Evolutionary conservation across 306 rosid species (phyloP).

Genomic region (Inga leiocalycina): DNA sequence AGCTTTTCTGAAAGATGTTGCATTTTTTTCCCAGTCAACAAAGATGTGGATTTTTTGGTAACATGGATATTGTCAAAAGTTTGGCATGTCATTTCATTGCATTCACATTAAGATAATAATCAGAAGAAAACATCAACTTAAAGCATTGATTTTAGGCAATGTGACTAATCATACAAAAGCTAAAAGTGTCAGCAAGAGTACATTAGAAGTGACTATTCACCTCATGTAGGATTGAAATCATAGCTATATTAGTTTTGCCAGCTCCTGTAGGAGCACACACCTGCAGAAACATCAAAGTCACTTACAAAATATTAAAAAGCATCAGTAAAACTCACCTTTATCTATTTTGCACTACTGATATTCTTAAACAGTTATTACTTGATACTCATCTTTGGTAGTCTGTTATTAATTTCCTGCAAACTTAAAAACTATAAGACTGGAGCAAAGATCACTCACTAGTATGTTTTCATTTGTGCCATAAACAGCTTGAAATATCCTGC

Average conservation of each 20-base stretch:
- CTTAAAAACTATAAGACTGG: slow-evolving; percentile 3
- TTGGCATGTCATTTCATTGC: background rate
- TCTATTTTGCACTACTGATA: background rate
- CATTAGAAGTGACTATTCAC: slow-evolving; percentile 45
- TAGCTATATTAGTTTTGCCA: slow-evolving; percentile 97
- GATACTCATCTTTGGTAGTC: background rate
- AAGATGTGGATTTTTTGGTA: background rate
- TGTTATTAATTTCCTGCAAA: background rate
- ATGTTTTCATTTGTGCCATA: slow-evolving; percentile 90
- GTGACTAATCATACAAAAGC: slow-evolving; percentile 16
- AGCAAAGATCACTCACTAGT: slow-evolving; percentile 62
- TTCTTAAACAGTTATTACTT: slow-evolving; percentile 9
- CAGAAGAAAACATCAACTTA: slow-evolving; percentile 15
- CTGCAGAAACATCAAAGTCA: slow-evolving; percentile 50
- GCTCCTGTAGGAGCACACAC: slow-evolving; percentile 99
- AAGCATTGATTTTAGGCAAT: slow-evolving; percentile 14
- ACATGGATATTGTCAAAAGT: background rate
- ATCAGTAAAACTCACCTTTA: slow-evolving; percentile 4
- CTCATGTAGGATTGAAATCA: slow-evolving; percentile 96
- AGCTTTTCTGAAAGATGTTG: background rate
- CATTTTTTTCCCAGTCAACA: background rate
- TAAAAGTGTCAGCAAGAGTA: slow-evolving; percentile 15
- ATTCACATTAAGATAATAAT: slow-evolving; percentile 20
- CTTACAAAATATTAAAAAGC: slow-evolving; percentile 31
- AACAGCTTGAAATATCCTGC: slow-evolving; percentile 87